A percentile compares a stretch with the other conserved stretches of the same genome.
phyloP scores from a whole-genome alignment of 1,139 yeast species.

The Diutina mesorugosa region DNA sequence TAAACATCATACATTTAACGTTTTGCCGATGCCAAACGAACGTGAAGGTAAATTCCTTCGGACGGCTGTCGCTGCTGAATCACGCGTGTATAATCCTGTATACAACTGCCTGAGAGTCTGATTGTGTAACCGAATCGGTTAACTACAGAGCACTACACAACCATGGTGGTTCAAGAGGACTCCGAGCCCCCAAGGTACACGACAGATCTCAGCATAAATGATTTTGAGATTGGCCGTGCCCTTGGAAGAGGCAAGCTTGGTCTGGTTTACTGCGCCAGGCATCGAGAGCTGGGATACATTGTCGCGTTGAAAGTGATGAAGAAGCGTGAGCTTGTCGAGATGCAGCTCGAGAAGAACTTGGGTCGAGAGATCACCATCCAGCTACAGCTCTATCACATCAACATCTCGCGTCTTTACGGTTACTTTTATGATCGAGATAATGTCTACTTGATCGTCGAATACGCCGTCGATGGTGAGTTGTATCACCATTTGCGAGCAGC shows the following conservation, averaged over 20 bases:
- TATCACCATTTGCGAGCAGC: constrained; percentile 56
- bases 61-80: too few relatives aligned
- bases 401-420: constrained; percentile 70
- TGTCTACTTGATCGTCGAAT: constrained; percentile 77
- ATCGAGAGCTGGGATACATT: constrained; percentile 59
- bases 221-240: constrained; percentile 79
- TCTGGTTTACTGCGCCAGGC: constrained; percentile 79
- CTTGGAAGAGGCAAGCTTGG: constrained; percentile 94
- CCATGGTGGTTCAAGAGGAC: not conserved
- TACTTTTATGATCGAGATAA: constrained; percentile 72
- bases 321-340: constrained; percentile 60
- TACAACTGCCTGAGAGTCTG: not conserved
- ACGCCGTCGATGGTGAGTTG: constrained; percentile 76
- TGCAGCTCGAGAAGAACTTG: constrained; percentile 78
- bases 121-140: not conserved
- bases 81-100: not conserved
- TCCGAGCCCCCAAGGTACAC: not conserved
- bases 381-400: constrained; percentile 59
- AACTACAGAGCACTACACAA: not conserved
- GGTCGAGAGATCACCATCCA: constrained; percentile 90
- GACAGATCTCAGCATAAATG: constrained; percentile 25
- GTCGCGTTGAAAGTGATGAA: constrained; percentile 91
- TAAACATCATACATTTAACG: too few relatives aligned
- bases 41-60: too few relatives aligned
- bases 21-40: too few relatives aligned